Percentiles rank a stretch among this genome's conserved stretches.
Conservation (phyloP, 805 yeast species). For the Lipomyces lipofer region DNA sequence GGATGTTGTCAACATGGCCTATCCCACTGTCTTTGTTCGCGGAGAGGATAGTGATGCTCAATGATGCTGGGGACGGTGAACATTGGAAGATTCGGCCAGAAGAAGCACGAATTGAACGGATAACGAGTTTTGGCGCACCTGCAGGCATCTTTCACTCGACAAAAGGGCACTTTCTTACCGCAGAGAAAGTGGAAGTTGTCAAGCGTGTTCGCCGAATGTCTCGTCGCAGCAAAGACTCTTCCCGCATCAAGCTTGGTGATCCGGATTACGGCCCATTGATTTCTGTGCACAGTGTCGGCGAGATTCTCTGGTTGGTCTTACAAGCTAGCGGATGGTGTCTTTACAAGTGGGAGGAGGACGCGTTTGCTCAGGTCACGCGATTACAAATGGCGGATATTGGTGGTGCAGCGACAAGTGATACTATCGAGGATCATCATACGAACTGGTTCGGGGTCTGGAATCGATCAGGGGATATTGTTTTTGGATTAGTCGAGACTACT, state of each 20-base stretch:
- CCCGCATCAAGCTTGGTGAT: slow-evolving; percentile 13
- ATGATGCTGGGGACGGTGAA: slow-evolving; percentile 21
- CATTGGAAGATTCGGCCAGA: slow-evolving; percentile 32
- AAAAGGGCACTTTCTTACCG: slow-evolving; percentile 3
- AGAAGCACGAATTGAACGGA: slow-evolving; percentile 27
- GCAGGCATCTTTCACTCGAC: slow-evolving; percentile 12
- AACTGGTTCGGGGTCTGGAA: slow-evolving; percentile 30
- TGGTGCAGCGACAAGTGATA: slow-evolving; percentile 23
- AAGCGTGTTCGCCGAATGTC: background rate
- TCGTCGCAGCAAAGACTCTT: slow-evolving; percentile 4
- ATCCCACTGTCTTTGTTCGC: slow-evolving; percentile 27
- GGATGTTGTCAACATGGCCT: slow-evolving; percentile 27
- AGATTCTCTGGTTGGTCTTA: slow-evolving; percentile 23
- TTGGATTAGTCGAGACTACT: slow-evolving; percentile 11
- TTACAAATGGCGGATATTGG: slow-evolving; percentile 8
- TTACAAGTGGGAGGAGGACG: slow-evolving; percentile 31
- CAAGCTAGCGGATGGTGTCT: slow-evolving; percentile 28
- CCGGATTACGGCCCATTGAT: slow-evolving; percentile 16
- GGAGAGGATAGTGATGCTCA: slow-evolving; percentile 30
- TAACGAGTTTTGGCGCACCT: slow-evolving; percentile 25
- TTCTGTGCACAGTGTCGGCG: slow-evolving; percentile 26
- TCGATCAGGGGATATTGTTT: slow-evolving; percentile 11
- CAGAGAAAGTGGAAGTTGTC: background rate
- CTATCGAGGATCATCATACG: slow-evolving; percentile 20
- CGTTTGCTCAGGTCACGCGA: slow-evolving; percentile 8